Evolutionary conservation across 2,329 filamentous ascomycete species (phyloP).

Genomic region (Myriosclerotinia scirpicola): DNA sequence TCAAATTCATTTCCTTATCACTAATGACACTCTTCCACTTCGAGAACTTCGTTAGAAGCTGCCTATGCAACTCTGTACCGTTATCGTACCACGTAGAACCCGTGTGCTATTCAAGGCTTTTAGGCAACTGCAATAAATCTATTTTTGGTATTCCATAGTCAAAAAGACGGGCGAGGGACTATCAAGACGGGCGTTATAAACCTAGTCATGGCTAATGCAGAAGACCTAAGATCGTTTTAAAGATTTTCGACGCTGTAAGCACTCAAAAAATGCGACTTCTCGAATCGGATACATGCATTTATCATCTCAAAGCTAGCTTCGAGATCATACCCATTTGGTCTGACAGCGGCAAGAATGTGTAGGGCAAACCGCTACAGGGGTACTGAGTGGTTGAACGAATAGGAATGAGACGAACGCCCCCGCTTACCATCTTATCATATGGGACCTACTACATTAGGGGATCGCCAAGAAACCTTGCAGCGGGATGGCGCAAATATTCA

Average conservation of each 20-base stretch:
- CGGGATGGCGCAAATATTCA: constrained; percentile 13
- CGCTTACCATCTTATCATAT: constrained; percentile 1
- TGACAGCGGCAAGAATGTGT: neutral
- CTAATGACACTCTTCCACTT: neutral
- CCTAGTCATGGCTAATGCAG: neutral
- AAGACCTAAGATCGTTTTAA: neutral
- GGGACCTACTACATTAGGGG: constrained; percentile 2
- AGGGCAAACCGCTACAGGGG: neutral
- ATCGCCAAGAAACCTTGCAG: constrained; percentile 12
- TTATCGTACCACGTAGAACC: constrained; percentile 9
- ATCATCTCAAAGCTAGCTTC: neutral
- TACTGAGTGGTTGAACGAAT: neutral
- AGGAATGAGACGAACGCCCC: neutral
- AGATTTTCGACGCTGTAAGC: neutral
- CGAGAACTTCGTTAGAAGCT: neutral
- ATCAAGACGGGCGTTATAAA: no score
- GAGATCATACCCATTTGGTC: neutral
- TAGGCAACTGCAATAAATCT: constrained; percentile 10
- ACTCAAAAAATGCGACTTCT: neutral
- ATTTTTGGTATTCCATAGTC: neutral
- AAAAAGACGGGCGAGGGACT: neutral
- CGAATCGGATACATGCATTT: neutral
- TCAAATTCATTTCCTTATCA: neutral
- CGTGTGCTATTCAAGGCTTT: neutral
- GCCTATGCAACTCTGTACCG: constrained; percentile 5